These are phyloP conservation scores for Colletotrichum sp. DNA, from an alignment of 2,329 filamentous ascomycete species.

Conservation along the genomic window DNA sequence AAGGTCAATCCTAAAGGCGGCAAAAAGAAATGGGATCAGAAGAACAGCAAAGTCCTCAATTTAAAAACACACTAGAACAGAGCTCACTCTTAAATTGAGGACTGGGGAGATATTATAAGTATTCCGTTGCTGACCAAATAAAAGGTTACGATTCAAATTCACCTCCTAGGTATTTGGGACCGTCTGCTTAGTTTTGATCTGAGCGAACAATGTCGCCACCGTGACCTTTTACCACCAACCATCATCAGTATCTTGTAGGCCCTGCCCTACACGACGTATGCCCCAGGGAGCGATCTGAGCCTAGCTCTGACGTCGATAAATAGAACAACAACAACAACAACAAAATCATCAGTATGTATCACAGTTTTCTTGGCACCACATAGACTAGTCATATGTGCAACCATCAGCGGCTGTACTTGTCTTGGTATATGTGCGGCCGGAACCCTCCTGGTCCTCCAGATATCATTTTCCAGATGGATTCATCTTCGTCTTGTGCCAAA, in stretches of 20 bases:
- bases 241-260: not conserved
- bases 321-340: too few relatives aligned
- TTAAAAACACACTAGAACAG: not conserved
- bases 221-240: not conserved
- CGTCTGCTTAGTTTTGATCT: not conserved
- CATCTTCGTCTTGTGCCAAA: not conserved
- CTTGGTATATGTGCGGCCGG: not conserved
- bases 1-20: not conserved
- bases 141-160: not conserved
- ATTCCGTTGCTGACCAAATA: not conserved
- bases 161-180: not conserved
- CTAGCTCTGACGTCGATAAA: too few relatives aligned
- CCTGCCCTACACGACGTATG: too few relatives aligned
- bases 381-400: not conserved
- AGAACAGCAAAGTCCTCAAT: not conserved
- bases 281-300: too few relatives aligned
- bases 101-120: not conserved
- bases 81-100: not conserved
- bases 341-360: not conserved
- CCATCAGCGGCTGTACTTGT: not conserved
- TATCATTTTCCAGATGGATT: not conserved
- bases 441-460: not conserved
- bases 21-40: not conserved
- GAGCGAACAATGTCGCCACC: not conserved
- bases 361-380: not conserved